phyloP scores from a whole-genome alignment of 225 moss, liverwort and hornwort genomes.

The Bryum argenteum region DNA sequence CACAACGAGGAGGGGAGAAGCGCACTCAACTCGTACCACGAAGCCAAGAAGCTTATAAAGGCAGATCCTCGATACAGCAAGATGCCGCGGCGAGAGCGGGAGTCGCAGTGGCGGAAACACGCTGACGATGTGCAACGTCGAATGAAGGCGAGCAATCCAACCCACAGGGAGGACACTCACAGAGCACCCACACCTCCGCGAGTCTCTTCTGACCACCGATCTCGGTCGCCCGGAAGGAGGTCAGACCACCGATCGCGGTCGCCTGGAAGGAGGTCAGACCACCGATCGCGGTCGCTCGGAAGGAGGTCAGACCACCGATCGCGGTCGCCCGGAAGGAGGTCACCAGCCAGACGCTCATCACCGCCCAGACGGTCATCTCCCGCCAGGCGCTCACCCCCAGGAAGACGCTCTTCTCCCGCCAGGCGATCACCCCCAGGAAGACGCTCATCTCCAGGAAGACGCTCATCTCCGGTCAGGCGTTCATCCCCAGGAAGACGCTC shows the following conservation, averaged over 20 bases:
- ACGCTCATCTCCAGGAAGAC: conserved; percentile 25
- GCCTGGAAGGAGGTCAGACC: conserved; percentile 17
- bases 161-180: conserved; percentile 37
- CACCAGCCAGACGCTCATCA: conserved; percentile 22
- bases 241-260: no score
- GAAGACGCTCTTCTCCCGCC: conserved; percentile 10
- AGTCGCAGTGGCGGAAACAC: conserved; percentile 83
- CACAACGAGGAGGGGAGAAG: conserved; percentile 57
- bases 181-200: conserved; percentile 45
- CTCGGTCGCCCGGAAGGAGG: conserved; percentile 47
- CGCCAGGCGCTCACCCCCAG: conserved; percentile 36
- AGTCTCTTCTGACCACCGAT: conserved; percentile 43
- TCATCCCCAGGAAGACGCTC: conserved; percentile 26
- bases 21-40: conserved; percentile 69
- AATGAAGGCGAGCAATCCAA: conserved; percentile 43
- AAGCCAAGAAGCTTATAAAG: conserved; percentile 79
- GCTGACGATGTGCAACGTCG: conserved; percentile 71
- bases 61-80: conserved; percentile 64
- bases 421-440: conserved; percentile 37
- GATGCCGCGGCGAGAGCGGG: conserved; percentile 76
- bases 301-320: no score
- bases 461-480: conserved; percentile 40
- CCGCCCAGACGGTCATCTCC: conserved; percentile 31
- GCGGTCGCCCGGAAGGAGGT: conserved; percentile 56
- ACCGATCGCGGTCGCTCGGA: conserved; percentile 47